Evolutionary conservation across 495 filamentous ascomycete genomes (phyloP).

Genomic region (Trichoderma orchidacearum): DNA sequence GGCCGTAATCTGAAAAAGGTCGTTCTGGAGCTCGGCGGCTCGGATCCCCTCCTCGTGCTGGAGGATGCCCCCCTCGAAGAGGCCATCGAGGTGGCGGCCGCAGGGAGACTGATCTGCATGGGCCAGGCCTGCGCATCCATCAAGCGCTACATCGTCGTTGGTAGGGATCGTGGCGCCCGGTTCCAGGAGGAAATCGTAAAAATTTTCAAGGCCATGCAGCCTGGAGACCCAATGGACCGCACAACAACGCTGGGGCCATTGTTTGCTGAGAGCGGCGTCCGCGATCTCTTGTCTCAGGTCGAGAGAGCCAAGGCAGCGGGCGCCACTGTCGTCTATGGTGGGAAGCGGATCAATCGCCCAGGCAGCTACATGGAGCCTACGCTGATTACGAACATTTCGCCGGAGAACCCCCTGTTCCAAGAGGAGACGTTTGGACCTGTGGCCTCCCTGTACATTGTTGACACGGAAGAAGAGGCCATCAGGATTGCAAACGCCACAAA

Average conservation of each 20-base stretch:
- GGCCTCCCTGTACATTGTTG: slow-evolving; percentile 79
- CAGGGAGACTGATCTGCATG: slow-evolving; percentile 32
- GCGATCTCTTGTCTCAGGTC: slow-evolving; percentile 97
- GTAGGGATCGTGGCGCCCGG: slow-evolving; percentile 37
- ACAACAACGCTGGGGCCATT: slow-evolving; percentile 97
- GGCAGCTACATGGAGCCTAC: slow-evolving; percentile 93
- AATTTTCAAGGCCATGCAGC: slow-evolving; percentile 5
- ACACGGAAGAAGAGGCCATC: slow-evolving; percentile 69
- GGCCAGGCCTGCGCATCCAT: slow-evolving; percentile 42
- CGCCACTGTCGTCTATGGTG: slow-evolving; percentile 73
- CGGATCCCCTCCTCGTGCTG: slow-evolving; percentile 60
- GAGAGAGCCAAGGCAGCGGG: slow-evolving; percentile 76
- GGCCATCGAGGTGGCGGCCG: slow-evolving; percentile 54
- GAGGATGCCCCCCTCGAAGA: slow-evolving; percentile 54
- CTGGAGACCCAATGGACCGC: slow-evolving; percentile 80
- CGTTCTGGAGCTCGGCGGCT: slow-evolving; percentile 69
- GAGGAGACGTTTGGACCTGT: slow-evolving; percentile 95
- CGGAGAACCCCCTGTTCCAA: slow-evolving; percentile 87
- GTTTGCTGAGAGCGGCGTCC: slow-evolving; percentile 86
- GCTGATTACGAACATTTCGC: slow-evolving; percentile 73
- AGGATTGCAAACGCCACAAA: slow-evolving; percentile 62
- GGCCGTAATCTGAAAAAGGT: slow-evolving; percentile 65
- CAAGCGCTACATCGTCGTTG: slow-evolving; percentile 38
- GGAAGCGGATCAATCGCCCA: slow-evolving; percentile 74
- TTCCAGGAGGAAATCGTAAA: slow-evolving; percentile 47